Percentiles rank a stretch among this genome's conserved stretches.
Evolutionary conservation across 768 basidiomycete species (phyloP).

Genomic region (Termitomyces sp.): DNA sequence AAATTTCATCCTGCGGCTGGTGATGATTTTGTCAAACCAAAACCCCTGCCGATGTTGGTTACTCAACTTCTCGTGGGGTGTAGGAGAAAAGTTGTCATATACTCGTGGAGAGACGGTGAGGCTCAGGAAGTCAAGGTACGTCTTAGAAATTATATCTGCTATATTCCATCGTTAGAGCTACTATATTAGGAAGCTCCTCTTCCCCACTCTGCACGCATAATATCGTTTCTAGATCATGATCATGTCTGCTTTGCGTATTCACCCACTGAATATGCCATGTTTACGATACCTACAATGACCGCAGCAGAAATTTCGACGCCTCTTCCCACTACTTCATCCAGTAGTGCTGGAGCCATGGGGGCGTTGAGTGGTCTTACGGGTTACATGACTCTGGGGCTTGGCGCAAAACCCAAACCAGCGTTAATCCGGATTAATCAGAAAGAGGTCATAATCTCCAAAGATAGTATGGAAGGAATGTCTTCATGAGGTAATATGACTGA

Average conservation of each 20-base stretch:
- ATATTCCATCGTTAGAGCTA: background rate
- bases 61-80: slow-evolving; percentile 84
- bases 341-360: slow-evolving; percentile 54
- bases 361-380: slow-evolving; percentile 74
- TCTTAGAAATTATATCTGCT: background rate
- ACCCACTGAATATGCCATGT: slow-evolving; percentile 70
- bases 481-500: background rate
- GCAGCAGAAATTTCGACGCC: slow-evolving; percentile 49
- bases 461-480: slow-evolving; percentile 48
- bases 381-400: slow-evolving; percentile 81
- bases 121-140: slow-evolving; percentile 64
- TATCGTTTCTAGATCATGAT: slow-evolving; percentile 64
- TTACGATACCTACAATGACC: slow-evolving; percentile 55
- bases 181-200: slow-evolving; percentile 65
- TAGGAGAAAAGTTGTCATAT: slow-evolving; percentile 75
- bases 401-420: slow-evolving; percentile 66
- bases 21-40: slow-evolving; percentile 25
- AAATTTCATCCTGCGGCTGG: slow-evolving; percentile 15
- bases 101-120: slow-evolving; percentile 84
- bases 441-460: slow-evolving; percentile 71
- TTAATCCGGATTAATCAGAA: slow-evolving; percentile 48
- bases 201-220: slow-evolving; percentile 86
- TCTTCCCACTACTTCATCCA: slow-evolving; percentile 36
- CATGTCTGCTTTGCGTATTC: slow-evolving; percentile 74
- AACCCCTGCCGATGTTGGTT: slow-evolving; percentile 58